phyloP scores from a whole-genome alignment of 2,329 filamentous ascomycete species.

The Orbilia blumenaviensis region DNA sequence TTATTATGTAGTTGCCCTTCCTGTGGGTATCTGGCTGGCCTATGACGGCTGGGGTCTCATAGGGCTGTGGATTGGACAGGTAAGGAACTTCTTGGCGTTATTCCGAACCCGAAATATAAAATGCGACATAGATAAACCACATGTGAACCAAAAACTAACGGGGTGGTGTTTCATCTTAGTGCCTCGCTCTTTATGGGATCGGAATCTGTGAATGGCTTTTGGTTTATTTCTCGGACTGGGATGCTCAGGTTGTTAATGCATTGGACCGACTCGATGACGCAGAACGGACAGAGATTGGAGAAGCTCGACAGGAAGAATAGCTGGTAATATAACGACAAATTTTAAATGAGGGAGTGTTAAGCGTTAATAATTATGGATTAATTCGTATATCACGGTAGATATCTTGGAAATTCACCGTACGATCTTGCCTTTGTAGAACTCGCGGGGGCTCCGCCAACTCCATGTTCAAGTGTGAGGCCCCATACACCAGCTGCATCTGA shows the following conservation, averaged over 20 bases:
- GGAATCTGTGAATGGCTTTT: conserved; percentile 81
- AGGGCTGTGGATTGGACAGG: conserved; percentile 82
- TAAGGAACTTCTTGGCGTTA: conserved; percentile 28
- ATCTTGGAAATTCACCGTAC: no score
- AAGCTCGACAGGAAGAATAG: conserved; percentile 19
- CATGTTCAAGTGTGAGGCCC: conserved; percentile 82
- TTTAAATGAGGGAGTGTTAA: no score
- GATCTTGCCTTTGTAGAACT: conserved; percentile 86
- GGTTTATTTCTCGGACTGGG: conserved; percentile 80
- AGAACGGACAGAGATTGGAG: conserved; percentile 55
- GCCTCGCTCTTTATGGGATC: conserved; percentile 81
- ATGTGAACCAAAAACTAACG: no score
- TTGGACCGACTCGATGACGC: conserved; percentile 73
- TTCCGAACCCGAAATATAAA: neutral
- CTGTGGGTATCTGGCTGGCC: conserved; percentile 82
- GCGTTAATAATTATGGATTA: no score
- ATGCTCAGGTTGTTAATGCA: conserved; percentile 75
- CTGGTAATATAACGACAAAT: neutral
- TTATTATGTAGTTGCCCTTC: conserved; percentile 67
- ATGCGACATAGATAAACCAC: no score
- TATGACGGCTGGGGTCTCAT: conserved; percentile 85
- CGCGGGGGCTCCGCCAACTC: conserved; percentile 84
- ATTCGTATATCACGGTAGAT: no score
- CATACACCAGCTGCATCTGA: conserved; percentile 80
- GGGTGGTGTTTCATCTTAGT: no score